Conservation (phyloP, 2,329 filamentous ascomycete species). For the Alternaria metachromatica region DNA sequence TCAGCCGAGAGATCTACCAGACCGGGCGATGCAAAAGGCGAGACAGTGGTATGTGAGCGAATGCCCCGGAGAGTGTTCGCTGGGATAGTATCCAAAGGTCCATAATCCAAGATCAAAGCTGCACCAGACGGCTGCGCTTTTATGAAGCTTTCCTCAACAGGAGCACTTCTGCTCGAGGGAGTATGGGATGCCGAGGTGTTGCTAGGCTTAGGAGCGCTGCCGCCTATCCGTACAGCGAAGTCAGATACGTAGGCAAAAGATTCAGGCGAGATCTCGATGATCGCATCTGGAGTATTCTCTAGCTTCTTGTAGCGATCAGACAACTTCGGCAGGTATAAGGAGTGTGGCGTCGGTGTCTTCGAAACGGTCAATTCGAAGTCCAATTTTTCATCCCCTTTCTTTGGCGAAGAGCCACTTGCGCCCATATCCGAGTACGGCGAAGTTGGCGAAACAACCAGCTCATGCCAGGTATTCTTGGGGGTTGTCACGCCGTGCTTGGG, state of each 20-base stretch:
- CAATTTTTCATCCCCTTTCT: conserved; percentile 53
- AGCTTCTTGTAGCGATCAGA: conserved; percentile 81
- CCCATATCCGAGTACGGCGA: conserved; percentile 52
- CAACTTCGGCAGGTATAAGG: conserved; percentile 81
- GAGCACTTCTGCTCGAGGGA: conserved; percentile 22
- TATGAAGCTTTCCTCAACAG: conserved; percentile 40
- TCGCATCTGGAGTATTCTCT: conserved; percentile 69
- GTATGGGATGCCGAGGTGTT: conserved; percentile 51
- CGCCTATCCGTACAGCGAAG: conserved; percentile 85
- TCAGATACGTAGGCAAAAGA: conserved; percentile 79
- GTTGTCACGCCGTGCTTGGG: conserved; percentile 47
- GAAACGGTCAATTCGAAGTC: conserved; percentile 90
- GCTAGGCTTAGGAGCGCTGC: conserved; percentile 48
- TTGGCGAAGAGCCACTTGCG: conserved; percentile 12
- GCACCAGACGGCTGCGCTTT: conserved; percentile 77
- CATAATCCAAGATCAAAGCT: conserved; percentile 96
- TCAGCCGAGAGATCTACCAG: conserved; percentile 89
- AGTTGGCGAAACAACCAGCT: conserved; percentile 53
- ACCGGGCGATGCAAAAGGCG: conserved; percentile 79
- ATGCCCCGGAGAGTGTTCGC: conserved; percentile 92
- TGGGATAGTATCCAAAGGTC: conserved; percentile 78
- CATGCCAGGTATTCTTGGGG: conserved; percentile 50
- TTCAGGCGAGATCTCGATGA: conserved; percentile 91
- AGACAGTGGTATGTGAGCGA: conserved; percentile 74
- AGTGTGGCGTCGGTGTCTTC: conserved; percentile 77